Conservation (phyloP, 768 basidiomycete genomes). For the Naganishia vaughanmartiniae region DNA sequence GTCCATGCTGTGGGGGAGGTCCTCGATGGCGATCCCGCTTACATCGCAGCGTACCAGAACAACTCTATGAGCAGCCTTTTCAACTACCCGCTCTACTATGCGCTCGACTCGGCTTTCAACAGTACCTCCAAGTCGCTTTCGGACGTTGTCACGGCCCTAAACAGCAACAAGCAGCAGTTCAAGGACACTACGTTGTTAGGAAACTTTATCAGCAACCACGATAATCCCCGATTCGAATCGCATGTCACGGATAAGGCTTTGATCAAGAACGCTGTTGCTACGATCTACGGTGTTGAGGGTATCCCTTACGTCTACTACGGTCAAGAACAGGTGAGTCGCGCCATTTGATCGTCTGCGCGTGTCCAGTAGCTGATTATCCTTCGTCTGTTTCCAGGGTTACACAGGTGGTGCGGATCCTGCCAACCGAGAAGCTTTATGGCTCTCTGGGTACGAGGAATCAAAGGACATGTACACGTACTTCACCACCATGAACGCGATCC, state of each 20-base stretch:
- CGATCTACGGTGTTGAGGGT: constrained; percentile 51
- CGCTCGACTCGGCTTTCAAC: constrained; percentile 48
- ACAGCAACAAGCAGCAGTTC: constrained; percentile 35
- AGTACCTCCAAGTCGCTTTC: constrained; percentile 38
- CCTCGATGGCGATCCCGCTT: constrained; percentile 45
- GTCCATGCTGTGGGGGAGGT: constrained; percentile 87
- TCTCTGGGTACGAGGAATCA: constrained; percentile 39
- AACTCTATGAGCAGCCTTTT: constrained; percentile 45
- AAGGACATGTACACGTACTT: constrained; percentile 47
- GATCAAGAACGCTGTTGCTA: constrained; percentile 52
- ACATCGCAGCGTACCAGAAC: constrained; percentile 47
- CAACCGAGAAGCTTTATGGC: constrained; percentile 50
- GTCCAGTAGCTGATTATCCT: background rate
- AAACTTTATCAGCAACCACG: constrained; percentile 50
- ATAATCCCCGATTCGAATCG: constrained; percentile 48
- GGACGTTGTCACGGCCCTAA: constrained; percentile 40
- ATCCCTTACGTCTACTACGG: constrained; percentile 53
- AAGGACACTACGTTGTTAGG: constrained; percentile 49
- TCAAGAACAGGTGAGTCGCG: constrained; percentile 43
- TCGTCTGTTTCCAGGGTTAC: constrained; percentile 38
- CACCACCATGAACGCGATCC: constrained; percentile 41
- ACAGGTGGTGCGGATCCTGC: constrained; percentile 48
- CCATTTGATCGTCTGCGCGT: background rate
- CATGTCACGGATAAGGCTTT: constrained; percentile 40
- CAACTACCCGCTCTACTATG: constrained; percentile 52